These are phyloP conservation scores for Amanita jacksonii DNA, from an alignment of 768 basidiomycete genomes.

Conservation along the genomic window DNA sequence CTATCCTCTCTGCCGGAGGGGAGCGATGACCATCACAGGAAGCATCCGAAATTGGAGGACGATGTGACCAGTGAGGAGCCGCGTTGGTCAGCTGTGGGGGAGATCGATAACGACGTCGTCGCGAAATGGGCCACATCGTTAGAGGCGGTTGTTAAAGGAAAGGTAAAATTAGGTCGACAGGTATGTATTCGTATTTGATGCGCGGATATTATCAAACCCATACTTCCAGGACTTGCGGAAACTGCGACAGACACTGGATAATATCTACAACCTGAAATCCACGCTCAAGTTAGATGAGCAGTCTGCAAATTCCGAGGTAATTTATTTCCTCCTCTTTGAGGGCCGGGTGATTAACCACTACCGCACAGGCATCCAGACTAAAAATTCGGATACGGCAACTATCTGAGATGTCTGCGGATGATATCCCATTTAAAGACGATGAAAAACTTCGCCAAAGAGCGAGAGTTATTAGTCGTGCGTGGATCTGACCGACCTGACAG, in stretches of 20 bases:
- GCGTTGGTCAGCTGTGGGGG: neutral
- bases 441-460: constrained; percentile 6
- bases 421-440: constrained; percentile 7
- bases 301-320: neutral
- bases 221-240: neutral
- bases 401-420: constrained; percentile 4
- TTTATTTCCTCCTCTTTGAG: neutral
- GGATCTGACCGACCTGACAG: constrained; percentile 2
- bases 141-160: constrained; percentile 6
- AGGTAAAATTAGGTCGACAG: constrained; percentile 1
- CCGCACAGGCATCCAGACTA: neutral
- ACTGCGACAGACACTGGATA: neutral
- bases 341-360: neutral
- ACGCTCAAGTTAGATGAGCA: neutral
- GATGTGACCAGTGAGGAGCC: neutral
- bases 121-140: neutral
- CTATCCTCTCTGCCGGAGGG: neutral
- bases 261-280: neutral
- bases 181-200: neutral
- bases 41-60: neutral
- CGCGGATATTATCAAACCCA: neutral
- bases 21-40: neutral
- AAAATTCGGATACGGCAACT: constrained; percentile 5
- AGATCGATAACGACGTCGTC: neutral
- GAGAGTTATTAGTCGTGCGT: neutral